Conservation (phyloP, 2,329 filamentous ascomycete genomes). For the Tetracladium maxilliforme region DNA sequence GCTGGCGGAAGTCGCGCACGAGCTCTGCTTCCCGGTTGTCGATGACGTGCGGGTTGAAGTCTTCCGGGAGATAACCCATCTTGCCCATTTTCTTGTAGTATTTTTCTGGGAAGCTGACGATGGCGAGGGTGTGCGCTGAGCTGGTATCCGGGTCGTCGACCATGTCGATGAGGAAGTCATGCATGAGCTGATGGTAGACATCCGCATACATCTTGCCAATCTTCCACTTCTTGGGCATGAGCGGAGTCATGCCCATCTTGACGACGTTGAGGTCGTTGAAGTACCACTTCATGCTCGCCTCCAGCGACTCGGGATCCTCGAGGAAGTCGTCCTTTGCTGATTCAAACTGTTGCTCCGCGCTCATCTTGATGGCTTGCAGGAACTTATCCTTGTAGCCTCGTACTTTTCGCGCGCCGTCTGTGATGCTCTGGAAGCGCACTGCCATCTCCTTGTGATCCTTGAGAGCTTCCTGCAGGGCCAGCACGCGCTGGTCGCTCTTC, state of each 20-base stretch:
- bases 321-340: slow-evolving; percentile 56
- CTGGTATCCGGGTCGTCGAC: slow-evolving; percentile 77
- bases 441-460: slow-evolving; percentile 94
- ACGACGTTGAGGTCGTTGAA: slow-evolving; percentile 97
- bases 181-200: slow-evolving; percentile 91
- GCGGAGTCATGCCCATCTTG: slow-evolving; percentile 75
- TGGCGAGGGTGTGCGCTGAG: slow-evolving; percentile 76
- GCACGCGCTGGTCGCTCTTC: slow-evolving; percentile 84
- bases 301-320: slow-evolving; percentile 66
- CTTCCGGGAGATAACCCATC: slow-evolving; percentile 62
- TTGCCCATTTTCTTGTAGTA: slow-evolving; percentile 95
- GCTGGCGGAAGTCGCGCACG: slow-evolving; percentile 81
- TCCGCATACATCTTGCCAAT: slow-evolving; percentile 81
- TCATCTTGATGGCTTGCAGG: slow-evolving; percentile 50
- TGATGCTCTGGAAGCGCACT: slow-evolving; percentile 86
- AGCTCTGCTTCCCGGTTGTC: slow-evolving; percentile 84
- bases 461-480: slow-evolving; percentile 84
- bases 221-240: slow-evolving; percentile 95
- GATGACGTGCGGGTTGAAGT: slow-evolving; percentile 74
- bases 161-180: slow-evolving; percentile 73
- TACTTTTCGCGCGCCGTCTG: slow-evolving; percentile 79
- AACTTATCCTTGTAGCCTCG: slow-evolving; percentile 97
- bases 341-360: slow-evolving; percentile 46
- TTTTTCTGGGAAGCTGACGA: slow-evolving; percentile 88
- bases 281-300: slow-evolving; percentile 87